A percentile compares a stretch with the other conserved stretches of the same genome.
Evolutionary conservation across 2,329 filamentous ascomycete genomes (phyloP).

Genomic region (Nannizziopsis barbatae): DNA sequence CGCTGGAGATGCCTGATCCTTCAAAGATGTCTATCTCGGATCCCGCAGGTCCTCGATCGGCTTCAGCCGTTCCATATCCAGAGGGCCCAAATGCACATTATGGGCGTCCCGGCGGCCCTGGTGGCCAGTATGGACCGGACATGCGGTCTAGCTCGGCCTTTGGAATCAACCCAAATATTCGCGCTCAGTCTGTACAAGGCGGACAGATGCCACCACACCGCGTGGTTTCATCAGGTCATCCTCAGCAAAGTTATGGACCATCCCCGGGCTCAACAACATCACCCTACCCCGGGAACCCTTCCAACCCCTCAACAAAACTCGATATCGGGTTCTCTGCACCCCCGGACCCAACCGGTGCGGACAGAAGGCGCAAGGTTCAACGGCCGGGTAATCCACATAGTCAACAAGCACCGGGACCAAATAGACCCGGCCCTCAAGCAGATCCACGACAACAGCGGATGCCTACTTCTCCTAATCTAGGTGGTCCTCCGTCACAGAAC

Average conservation of each 20-base stretch:
- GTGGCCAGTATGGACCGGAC: constrained; percentile 28
- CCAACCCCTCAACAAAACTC: constrained; percentile 26
- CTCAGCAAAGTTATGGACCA: constrained; percentile 26
- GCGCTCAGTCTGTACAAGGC: constrained; percentile 27
- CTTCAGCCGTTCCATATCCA: constrained; percentile 36
- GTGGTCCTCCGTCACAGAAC: neutral
- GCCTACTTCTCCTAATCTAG: constrained; percentile 30
- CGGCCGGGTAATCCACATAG: constrained; percentile 22
- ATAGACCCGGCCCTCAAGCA: constrained; percentile 18
- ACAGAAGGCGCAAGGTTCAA: constrained; percentile 34
- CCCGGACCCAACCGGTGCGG: constrained; percentile 29
- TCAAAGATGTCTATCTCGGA: constrained; percentile 33
- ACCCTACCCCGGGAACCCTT: constrained; percentile 16
- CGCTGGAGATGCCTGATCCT: constrained; percentile 40
- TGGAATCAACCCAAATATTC: constrained; percentile 39
- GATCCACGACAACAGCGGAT: constrained; percentile 8
- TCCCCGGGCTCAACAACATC: constrained; percentile 21
- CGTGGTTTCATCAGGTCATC: constrained; percentile 21
- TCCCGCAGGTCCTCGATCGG: constrained; percentile 17
- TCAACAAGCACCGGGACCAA: neutral
- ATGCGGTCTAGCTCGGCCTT: constrained; percentile 38
- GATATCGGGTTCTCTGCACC: constrained; percentile 41
- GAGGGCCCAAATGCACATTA: constrained; percentile 26
- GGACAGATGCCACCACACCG: constrained; percentile 19
- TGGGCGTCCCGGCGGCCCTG: constrained; percentile 25